A percentile compares a stretch with the other conserved stretches of the same genome.
Evolutionary conservation across 2,329 filamentous ascomycete genomes (phyloP).

Genomic region (Cordyceps cateniannulata): DNA sequence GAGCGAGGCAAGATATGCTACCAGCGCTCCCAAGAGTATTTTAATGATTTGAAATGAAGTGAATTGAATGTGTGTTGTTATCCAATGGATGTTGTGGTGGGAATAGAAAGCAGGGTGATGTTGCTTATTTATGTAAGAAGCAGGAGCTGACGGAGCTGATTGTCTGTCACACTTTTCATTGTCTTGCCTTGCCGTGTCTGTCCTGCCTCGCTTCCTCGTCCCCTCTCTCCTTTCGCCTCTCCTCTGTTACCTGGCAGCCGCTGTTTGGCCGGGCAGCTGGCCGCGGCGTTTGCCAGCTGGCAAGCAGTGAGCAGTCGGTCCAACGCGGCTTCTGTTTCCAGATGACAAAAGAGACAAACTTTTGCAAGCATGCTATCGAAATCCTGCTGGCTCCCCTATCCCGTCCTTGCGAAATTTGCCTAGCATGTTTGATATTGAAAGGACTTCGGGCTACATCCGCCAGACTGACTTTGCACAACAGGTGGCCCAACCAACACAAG

Average conservation of each 20-base stretch:
- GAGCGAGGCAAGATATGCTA: constrained; percentile 9
- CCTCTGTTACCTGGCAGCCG: not conserved
- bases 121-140: constrained; percentile 10
- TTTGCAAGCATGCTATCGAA: not conserved
- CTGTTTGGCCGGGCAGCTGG: constrained; percentile 5
- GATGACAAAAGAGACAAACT: constrained; percentile 9
- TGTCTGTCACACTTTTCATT: not conserved
- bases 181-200: not conserved
- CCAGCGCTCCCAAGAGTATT: constrained; percentile 1
- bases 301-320: not conserved
- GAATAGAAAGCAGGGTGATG: not conserved
- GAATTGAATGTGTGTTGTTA: constrained; percentile 7
- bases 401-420: not conserved
- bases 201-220: not conserved
- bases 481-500: not conserved
- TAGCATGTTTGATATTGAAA: constrained; percentile 1
- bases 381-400: not conserved
- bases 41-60: constrained; percentile 7
- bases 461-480: not conserved
- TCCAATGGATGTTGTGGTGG: not conserved
- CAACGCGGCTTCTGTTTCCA: constrained; percentile 8
- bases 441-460: constrained; percentile 1
- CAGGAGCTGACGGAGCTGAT: not conserved
- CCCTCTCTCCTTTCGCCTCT: not conserved
- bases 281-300: constrained; percentile 10